Conservation (phyloP, 768 basidiomycete genomes). For the Dioszegia crocea region DNA sequence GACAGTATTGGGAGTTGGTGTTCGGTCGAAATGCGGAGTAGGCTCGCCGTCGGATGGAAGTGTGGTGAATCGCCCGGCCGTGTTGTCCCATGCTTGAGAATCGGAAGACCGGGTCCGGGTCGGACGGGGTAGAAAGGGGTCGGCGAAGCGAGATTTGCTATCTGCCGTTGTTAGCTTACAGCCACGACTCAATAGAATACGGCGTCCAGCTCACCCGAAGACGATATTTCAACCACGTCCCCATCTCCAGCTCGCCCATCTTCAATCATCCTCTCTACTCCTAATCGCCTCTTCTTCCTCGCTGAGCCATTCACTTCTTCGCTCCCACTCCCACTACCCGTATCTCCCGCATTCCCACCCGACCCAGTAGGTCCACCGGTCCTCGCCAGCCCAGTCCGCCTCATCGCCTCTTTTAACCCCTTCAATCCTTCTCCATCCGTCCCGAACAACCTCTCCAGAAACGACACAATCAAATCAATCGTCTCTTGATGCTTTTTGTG, state of each 20-base stretch:
- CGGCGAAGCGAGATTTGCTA: constrained; percentile 3
- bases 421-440: constrained; percentile 45
- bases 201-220: constrained; percentile 24
- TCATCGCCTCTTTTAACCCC: constrained; percentile 39
- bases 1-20: neutral
- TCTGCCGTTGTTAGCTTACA: neutral
- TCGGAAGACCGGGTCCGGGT: constrained; percentile 14
- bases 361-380: constrained; percentile 14
- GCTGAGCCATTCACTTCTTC: constrained; percentile 7
- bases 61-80: constrained; percentile 33
- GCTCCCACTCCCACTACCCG: constrained; percentile 17
- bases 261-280: constrained; percentile 45
- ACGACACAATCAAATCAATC: constrained; percentile 89
- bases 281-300: constrained; percentile 38
- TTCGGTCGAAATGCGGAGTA: constrained; percentile 1
- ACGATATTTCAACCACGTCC: constrained; percentile 28
- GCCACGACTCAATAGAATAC: neutral
- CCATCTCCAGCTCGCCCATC: constrained; percentile 28
- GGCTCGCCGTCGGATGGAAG: constrained; percentile 33
- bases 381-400: constrained; percentile 31
- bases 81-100: neutral
- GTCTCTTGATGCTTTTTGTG: constrained; percentile 94
- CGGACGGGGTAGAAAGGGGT: constrained; percentile 6
- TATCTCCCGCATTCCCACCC: neutral
- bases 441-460: constrained; percentile 83